Evolutionary conservation across 2,329 filamentous ascomycete species (phyloP), one percentile per base, ranked within the genome.

Genomic region (Venturia aucupariae): DNA sequence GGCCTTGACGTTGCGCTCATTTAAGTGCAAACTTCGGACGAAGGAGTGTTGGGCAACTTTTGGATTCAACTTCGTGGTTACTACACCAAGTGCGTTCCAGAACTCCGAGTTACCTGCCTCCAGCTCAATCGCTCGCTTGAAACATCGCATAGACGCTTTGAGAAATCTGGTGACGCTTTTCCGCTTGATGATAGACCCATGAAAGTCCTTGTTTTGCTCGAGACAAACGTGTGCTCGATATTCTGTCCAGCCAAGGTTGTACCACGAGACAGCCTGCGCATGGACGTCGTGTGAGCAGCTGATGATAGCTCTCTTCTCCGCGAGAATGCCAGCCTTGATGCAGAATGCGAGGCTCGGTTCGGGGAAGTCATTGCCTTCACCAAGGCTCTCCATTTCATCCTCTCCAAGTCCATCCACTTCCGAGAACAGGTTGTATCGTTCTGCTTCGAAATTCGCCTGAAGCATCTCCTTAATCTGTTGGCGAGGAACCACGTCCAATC

Each of bases 201-300:
- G 68, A 22, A 68, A 64, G 4, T 68, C 68, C n/a, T 65, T 61
- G 11, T 22, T 15, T 1, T 68, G 60, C 42, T 82, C 82, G 24
- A 90, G 79, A 71, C 86, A 90, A 13, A 81, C 78, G 71, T 95
- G 90, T 0, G 92, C 90, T 55, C 88, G 85, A 72, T 94, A 86
- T 74, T 99, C 94, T 1, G 90, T 90, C 90, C 92, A 97, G 51
- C 94, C 94, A 22, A 99, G 80, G 71, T 99, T 99, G 76, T 96
- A 99, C 82, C 93, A 94, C 0, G 92, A 90, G n/a, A 97, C 90
- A 1, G 94, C 90, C 75, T 95, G 92, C 3, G 93, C 92, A 73
- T 97, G 90, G 8, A 85, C 74, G 71, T 99, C 92, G 65, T 86
- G 80, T 0, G 86, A 79, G 19, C 88, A 88, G 46, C 86, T 83